A percentile compares a stretch with the other conserved stretches of the same genome.
These are phyloP conservation scores for Didymella segeticola DNA, from an alignment of 2,329 filamentous ascomycete species.

Conservation along the genomic window DNA sequence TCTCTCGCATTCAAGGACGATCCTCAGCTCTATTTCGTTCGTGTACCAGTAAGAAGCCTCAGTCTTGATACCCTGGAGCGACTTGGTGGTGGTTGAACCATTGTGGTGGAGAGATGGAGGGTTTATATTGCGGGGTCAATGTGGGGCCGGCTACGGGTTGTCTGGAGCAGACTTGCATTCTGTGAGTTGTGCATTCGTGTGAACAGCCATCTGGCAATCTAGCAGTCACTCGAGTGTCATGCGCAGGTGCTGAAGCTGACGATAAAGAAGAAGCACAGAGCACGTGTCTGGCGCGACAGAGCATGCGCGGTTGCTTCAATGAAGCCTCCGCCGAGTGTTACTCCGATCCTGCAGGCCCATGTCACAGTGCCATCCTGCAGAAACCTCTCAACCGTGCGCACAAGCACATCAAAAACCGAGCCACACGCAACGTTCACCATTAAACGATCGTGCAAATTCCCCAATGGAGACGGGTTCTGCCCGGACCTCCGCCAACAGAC, in stretches of 20 bases:
- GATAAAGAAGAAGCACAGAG: too few species aligned
- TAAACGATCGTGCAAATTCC: conserved; percentile 14
- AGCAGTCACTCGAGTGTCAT: background rate
- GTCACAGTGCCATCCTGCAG: background rate
- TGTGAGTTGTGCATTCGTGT: background rate
- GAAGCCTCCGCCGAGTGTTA: background rate
- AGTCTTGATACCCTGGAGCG: background rate
- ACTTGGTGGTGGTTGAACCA: conserved; percentile 2
- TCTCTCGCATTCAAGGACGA: background rate
- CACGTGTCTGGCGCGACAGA: background rate
- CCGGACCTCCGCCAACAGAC: background rate
- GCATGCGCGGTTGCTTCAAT: background rate
- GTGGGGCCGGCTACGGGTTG: background rate
- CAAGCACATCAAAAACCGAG: background rate
- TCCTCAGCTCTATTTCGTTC: background rate
- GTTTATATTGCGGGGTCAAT: conserved; percentile 7
- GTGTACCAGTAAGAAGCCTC: conserved; percentile 1
- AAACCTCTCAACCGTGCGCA: background rate
- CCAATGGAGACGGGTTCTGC: background rate
- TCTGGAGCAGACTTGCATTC: background rate
- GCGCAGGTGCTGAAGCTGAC: too few species aligned
- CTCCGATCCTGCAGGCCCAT: background rate
- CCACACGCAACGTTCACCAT: background rate
- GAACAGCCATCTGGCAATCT: too few species aligned
- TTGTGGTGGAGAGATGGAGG: background rate